Evolutionary conservation across 1,284 basidiomycete genomes (phyloP), one percentile per base, ranked within the genome.

Genomic region (Ganoderma lucidum): DNA sequence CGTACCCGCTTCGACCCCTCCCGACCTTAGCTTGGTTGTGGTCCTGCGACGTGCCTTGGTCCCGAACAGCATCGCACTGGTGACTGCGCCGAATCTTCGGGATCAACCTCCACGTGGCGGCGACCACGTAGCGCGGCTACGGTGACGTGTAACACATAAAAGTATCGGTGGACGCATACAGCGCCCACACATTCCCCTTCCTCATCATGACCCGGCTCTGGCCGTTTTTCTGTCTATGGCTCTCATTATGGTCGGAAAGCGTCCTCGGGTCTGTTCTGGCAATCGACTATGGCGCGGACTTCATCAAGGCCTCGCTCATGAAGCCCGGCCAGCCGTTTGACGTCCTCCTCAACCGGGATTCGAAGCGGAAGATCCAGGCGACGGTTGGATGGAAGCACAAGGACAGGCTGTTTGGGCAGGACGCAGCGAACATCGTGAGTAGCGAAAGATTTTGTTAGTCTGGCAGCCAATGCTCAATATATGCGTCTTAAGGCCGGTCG

Each of bases 301-400:
- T 91, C 86, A 97, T 96, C 78, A 99, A 99, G 81, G 94, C 96
- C 37, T 97, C 96, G 10, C 85, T 99, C 71, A 94, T 99, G 88
- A 97, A 97, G 78, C 97, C 97, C 0, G 97, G 97, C 53, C 85
- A 95, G 63, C 96, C 97, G 1, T 98, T 99, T 77, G 97, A 99
- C 81, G 95, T 99, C 41, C 86, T 99, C 44, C 85, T 99, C 63
- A 97, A 98, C 83, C 94, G 95, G 79, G 97, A 99, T 80, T 97
- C 96, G 53, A 99, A 98, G 83, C 88, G 97, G 73, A 99, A 99
- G 83, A 96, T 98, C 64, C 93, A 94, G 75, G 90, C 94, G 30
- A 90, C 92, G 1, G 94, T 98, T 0, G 93, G 87, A 41, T 97
- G 93, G 94, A 97, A 95, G 83, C 88, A 88, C 73, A 89, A 90